Conservation (phyloP, 2,329 filamentous ascomycete species). For the Emergomyces pasteurianus region DNA sequence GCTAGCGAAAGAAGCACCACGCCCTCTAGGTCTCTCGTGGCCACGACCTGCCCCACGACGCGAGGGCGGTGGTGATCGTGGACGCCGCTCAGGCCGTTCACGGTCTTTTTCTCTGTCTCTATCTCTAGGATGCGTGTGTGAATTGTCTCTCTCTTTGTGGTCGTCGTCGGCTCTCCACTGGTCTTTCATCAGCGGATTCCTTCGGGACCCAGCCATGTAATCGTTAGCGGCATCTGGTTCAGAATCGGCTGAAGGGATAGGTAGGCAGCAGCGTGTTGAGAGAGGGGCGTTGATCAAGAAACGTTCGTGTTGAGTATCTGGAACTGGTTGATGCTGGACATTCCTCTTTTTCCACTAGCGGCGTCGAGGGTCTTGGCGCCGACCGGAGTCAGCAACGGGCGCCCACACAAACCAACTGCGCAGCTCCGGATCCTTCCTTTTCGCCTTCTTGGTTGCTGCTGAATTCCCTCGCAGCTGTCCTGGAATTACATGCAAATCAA, state of each 20-base stretch:
- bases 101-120: conserved; percentile 16
- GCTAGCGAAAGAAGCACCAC: conserved; percentile 17
- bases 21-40: conserved; percentile 20
- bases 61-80: conserved; percentile 27
- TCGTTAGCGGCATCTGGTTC: conserved; percentile 32
- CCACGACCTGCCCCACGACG: conserved; percentile 19
- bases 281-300: conserved; percentile 7
- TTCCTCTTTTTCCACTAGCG: conserved; percentile 7
- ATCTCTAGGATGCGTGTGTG: conserved; percentile 16
- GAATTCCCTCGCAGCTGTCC: neutral
- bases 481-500: neutral
- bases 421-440: neutral
- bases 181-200: conserved; percentile 40
- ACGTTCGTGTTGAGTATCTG: conserved; percentile 1
- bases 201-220: conserved; percentile 40
- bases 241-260: conserved; percentile 5
- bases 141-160: conserved; percentile 23
- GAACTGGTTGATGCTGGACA: neutral
- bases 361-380: conserved; percentile 4
- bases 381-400: conserved; percentile 8
- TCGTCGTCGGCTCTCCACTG: conserved; percentile 37
- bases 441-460: neutral
- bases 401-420: conserved; percentile 7
- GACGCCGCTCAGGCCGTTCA: conserved; percentile 29
- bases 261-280: conserved; percentile 3